Evolutionary conservation across 495 filamentous ascomycete genomes (phyloP), one percentile per base, ranked within the genome.

Genomic region (Penicillium salamii): DNA sequence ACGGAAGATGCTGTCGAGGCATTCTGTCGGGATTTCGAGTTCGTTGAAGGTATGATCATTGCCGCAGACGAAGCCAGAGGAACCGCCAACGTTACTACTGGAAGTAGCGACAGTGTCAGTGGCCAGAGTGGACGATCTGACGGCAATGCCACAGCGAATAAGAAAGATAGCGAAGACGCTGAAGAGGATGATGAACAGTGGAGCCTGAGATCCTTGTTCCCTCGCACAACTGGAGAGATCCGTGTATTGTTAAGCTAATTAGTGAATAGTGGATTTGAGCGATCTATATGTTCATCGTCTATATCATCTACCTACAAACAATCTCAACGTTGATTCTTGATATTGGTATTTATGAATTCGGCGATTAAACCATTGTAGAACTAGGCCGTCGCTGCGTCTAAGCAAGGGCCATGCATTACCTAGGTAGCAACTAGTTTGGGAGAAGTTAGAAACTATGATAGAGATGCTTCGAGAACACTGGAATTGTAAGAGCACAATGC

Each of bases 11-110:
- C 91, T 1, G 89, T 91, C 0, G 87, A 88, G 55, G 78, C 74
- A 44, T 97, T 98, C 70, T 95, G 91, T 53, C 83, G 83, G 14
- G 90, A 95, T 56, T 98, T 98, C 68, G 90, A 92, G 70, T 85
- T 85, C 50, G 78, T 97, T 4, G 93, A 98, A 68, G 85, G 72
- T 14, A 78, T 72, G 68, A 75, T 90, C 39, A 68, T 80, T 21
- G 74, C 72, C 12, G 78, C 77, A 3, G 83, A 85, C 66, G 81
- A 83, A 52, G 71, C 71, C 20, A 48, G 66, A 20, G 71, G 65
- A 7, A 69, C 67, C 42, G 55, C 54, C 3, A 66, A 69, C 37
- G 53, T 67, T 18, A 54, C 34, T 9, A 20, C 55, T 17, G 59
- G 62, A 29, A 63, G 66, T 46, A 59, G 65, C 47, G 62, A 49